Percentiles rank a stretch among this genome's conserved stretches.
These are phyloP conservation scores for Petunia hybrid DNA, from an alignment of 305 asterid species.

Conservation along the genomic window DNA sequence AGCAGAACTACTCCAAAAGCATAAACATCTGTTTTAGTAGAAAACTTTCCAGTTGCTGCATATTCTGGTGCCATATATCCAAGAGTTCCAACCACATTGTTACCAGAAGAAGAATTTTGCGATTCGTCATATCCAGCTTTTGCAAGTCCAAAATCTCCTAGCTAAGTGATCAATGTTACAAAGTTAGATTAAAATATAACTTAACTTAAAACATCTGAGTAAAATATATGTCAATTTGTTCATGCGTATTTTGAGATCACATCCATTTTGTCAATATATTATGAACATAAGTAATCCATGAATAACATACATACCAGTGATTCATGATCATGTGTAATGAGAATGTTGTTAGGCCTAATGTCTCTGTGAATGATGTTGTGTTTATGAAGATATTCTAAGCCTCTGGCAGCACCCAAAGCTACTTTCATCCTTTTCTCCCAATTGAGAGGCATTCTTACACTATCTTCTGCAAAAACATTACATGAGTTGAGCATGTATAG, in stretches of 20 bases:
- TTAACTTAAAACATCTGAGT: neutral
- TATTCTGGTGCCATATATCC: slow-evolving; percentile 89
- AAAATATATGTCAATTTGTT: neutral
- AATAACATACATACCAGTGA: slow-evolving; percentile 52
- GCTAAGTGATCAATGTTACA: slow-evolving; percentile 37
- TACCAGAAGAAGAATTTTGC: slow-evolving; percentile 34
- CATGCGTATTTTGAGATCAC: neutral
- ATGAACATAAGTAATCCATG: neutral
- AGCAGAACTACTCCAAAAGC: slow-evolving; percentile 74
- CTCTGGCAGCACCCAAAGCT: slow-evolving; percentile 78
- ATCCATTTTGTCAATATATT: neutral
- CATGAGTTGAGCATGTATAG: neutral
- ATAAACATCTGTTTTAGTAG: slow-evolving; percentile 77
- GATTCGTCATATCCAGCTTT: slow-evolving; percentile 56
- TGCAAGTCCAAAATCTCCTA: slow-evolving; percentile 89
- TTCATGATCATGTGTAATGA: slow-evolving; percentile 78
- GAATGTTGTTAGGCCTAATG: slow-evolving; percentile 76
- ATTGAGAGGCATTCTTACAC: slow-evolving; percentile 38
- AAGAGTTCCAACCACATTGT: slow-evolving; percentile 69
- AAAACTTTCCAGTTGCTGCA: slow-evolving; percentile 69
- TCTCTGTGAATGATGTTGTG: slow-evolving; percentile 72
- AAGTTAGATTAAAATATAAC: neutral
- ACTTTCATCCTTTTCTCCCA: slow-evolving; percentile 76
- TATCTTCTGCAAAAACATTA: slow-evolving; percentile 46
- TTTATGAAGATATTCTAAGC: slow-evolving; percentile 63